Evolutionary conservation across 805 yeast genomes (phyloP).

Genomic region (Deakozyma indianensis): DNA sequence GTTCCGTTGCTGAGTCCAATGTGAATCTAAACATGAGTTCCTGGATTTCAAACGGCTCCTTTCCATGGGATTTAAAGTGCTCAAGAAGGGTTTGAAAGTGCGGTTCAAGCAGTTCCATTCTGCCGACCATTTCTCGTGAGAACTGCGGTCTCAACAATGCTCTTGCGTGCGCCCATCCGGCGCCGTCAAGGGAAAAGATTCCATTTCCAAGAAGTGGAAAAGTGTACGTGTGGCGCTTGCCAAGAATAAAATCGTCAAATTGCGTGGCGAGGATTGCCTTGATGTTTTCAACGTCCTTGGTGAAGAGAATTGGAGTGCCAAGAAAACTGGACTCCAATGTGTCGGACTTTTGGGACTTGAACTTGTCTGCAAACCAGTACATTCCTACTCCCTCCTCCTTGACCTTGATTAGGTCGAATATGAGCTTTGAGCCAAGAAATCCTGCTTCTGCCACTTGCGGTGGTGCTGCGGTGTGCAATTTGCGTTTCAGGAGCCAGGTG

Average conservation of each 20-base stretch:
- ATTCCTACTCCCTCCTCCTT: not conserved
- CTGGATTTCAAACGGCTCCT: slow-evolving; percentile 9
- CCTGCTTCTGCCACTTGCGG: too few relatives aligned
- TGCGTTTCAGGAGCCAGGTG: too few relatives aligned
- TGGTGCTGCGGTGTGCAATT: too few relatives aligned
- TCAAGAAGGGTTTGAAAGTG: slow-evolving; percentile 17
- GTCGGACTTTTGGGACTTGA: not conserved
- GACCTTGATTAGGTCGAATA: not conserved
- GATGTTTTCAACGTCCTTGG: slow-evolving; percentile 17
- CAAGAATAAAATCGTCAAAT: slow-evolving; percentile 20
- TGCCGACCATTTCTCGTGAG: slow-evolving; percentile 19
- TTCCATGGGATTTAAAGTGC: slow-evolving; percentile 4
- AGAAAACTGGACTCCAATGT: not conserved
- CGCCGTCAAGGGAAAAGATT: slow-evolving; percentile 22
- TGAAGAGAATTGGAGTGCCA: slow-evolving; percentile 4
- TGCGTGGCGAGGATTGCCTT: slow-evolving; percentile 17
- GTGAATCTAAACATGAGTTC: slow-evolving; percentile 11
- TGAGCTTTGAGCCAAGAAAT: not conserved
- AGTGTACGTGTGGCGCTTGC: slow-evolving; percentile 14
- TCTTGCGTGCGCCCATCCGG: slow-evolving; percentile 24
- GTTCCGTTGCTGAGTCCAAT: slow-evolving; percentile 18
- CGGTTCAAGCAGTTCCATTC: slow-evolving; percentile 13
- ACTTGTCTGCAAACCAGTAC: not conserved
- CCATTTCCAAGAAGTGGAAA: slow-evolving; percentile 21
- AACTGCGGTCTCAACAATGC: slow-evolving; percentile 24